These are phyloP conservation scores for Medicago arabica DNA, from an alignment of 306 rosid species.

Conservation along the genomic window DNA sequence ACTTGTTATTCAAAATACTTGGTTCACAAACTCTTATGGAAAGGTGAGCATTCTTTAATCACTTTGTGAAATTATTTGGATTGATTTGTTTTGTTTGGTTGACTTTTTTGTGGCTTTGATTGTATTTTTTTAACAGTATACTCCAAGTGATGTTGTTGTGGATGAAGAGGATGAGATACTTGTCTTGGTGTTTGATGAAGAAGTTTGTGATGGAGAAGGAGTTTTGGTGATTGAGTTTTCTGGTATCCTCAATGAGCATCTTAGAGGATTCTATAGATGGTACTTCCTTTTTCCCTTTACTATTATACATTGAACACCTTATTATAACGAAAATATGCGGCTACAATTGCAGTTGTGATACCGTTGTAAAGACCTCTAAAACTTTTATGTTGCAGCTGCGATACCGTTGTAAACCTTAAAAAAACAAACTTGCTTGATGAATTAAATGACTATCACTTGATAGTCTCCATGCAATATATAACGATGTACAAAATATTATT, in stretches of 20 bases:
- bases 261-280: constrained; percentile 68
- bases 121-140: constrained; percentile 38
- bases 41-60: constrained; percentile 47
- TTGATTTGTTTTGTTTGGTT: background rate
- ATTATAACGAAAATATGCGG: too few species aligned
- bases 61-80: constrained; percentile 9
- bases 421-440: too few species aligned
- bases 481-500: too few species aligned
- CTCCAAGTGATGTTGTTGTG: constrained; percentile 58
- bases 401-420: too few species aligned
- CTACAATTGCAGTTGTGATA: too few species aligned
- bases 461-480: too few species aligned
- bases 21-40: constrained; percentile 48
- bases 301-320: background rate
- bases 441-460: too few species aligned
- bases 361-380: too few species aligned
- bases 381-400: too few species aligned
- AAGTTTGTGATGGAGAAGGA: constrained; percentile 61
- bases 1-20: constrained; percentile 52
- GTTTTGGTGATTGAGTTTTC: constrained; percentile 62
- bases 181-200: constrained; percentile 59
- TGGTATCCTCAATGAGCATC: constrained; percentile 60
- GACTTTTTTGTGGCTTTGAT: constrained; percentile 7
- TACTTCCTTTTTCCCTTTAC: background rate
- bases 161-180: constrained; percentile 61